phyloP scores from a whole-genome alignment of 495 filamentous ascomycete species.

The Coniosporium apollinis region DNA sequence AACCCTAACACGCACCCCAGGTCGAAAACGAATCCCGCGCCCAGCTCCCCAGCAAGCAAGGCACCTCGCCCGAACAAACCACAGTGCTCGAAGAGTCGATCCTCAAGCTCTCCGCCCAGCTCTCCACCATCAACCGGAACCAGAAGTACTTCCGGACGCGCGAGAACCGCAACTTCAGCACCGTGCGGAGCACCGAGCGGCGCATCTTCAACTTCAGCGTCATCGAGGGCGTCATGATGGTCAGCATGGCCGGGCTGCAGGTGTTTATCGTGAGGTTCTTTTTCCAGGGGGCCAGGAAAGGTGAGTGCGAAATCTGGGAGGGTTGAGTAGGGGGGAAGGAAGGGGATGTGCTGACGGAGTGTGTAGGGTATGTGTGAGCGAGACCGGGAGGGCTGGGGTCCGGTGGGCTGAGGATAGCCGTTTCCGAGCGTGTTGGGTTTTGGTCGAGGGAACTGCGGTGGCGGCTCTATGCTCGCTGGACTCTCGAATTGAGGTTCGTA shows the following conservation, averaged over 20 bases:
- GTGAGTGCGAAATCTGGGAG: constrained; percentile 24
- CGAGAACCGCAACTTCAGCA: constrained; percentile 98
- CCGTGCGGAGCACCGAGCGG: constrained; percentile 85
- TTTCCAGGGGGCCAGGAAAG: constrained; percentile 79
- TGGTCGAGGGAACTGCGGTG: too few relatives aligned
- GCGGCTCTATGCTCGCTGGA: too few relatives aligned
- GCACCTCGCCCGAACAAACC: constrained; percentile 81
- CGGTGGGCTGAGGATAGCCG: too few relatives aligned
- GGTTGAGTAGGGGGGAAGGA: background rate
- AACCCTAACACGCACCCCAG: too few relatives aligned
- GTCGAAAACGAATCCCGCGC: constrained; percentile 86
- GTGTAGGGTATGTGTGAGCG: constrained; percentile 6
- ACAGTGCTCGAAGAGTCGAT: constrained; percentile 85
- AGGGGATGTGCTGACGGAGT: background rate
- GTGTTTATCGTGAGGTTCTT: constrained; percentile 98
- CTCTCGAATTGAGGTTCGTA: too few relatives aligned
- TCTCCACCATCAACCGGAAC: constrained; percentile 93
- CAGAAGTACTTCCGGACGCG: constrained; percentile 99
- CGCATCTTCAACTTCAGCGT: constrained; percentile 96
- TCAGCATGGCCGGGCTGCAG: constrained; percentile 91
- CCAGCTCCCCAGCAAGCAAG: constrained; percentile 76
- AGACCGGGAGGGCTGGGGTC: too few relatives aligned
- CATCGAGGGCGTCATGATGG: constrained; percentile 79
- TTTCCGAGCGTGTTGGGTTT: too few relatives aligned
- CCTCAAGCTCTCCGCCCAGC: constrained; percentile 80